Percentiles rank a stretch among this genome's conserved stretches.
Evolutionary conservation across 2,329 filamentous ascomycete genomes (phyloP).

Genomic region (Pseudocercospora ulei): DNA sequence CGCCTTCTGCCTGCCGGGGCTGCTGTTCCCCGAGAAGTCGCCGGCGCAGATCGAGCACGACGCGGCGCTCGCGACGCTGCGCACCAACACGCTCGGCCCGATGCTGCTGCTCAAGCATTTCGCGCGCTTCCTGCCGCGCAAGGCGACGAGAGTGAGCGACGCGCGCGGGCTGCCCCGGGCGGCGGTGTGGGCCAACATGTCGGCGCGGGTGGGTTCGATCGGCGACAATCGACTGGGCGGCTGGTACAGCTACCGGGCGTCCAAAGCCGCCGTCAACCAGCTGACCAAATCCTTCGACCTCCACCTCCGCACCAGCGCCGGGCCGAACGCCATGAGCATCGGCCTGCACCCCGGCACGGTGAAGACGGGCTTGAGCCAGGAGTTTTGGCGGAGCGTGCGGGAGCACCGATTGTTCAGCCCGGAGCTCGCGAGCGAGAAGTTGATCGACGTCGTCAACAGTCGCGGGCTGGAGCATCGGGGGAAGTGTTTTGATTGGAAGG

Average conservation of each 20-base stretch:
- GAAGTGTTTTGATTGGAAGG: conserved; percentile 60
- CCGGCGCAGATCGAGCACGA: conserved; percentile 54
- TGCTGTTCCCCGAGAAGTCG: conserved; percentile 64
- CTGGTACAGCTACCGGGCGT: conserved; percentile 72
- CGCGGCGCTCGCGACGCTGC: conserved; percentile 57
- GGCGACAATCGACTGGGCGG: conserved; percentile 63
- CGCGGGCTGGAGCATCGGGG: conserved; percentile 48
- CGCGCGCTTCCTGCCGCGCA: conserved; percentile 55
- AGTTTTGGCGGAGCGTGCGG: conserved; percentile 59
- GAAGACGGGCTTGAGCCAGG: conserved; percentile 59
- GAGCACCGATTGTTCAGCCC: conserved; percentile 56
- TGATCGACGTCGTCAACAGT: conserved; percentile 51
- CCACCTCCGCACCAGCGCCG: conserved; percentile 49
- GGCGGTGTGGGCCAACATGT: conserved; percentile 64
- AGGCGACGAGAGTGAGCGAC: conserved; percentile 37
- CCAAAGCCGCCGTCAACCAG: conserved; percentile 65
- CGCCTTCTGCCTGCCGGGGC: conserved; percentile 58
- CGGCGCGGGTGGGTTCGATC: conserved; percentile 66
- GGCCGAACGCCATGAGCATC: conserved; percentile 56
- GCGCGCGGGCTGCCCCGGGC: conserved; percentile 38
- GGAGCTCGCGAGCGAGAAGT: conserved; percentile 55
- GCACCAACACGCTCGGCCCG: conserved; percentile 63
- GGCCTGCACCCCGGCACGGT: conserved; percentile 74
- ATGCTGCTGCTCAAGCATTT: conserved; percentile 71
- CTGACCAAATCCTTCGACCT: conserved; percentile 63